A percentile compares a stretch with the other conserved stretches of the same genome.
phyloP scores from a whole-genome alignment of 495 filamentous ascomycete genomes.

The Hypoxylon lienhwacheense region DNA sequence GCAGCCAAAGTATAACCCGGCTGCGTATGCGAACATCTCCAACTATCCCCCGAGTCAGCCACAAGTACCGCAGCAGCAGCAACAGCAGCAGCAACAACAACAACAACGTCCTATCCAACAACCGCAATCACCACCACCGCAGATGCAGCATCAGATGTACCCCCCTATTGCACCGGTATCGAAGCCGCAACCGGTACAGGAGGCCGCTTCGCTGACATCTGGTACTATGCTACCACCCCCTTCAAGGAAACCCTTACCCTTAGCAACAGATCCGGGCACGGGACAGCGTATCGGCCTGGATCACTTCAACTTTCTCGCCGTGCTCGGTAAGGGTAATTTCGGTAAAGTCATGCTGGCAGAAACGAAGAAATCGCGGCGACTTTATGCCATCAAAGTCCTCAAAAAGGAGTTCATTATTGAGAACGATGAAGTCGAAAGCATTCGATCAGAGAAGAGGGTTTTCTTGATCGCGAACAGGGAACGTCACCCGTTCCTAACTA shows the following conservation, averaged over 20 bases:
- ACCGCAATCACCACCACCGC: slow-evolving; percentile 45
- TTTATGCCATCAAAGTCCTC: slow-evolving; percentile 98
- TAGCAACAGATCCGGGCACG: slow-evolving; percentile 63
- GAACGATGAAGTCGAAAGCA: slow-evolving; percentile 99
- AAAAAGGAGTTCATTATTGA: slow-evolving; percentile 99
- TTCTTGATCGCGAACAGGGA: slow-evolving; percentile 98
- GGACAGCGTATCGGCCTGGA: slow-evolving; percentile 88
- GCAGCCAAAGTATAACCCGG: slow-evolving; percentile 71
- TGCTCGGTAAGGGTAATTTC: slow-evolving; percentile 98
- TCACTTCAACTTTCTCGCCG: slow-evolving; percentile 99
- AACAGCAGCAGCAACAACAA: slow-evolving; percentile 35
- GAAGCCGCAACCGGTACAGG: slow-evolving; percentile 46
- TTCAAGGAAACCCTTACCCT: slow-evolving; percentile 56
- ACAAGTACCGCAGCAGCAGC: slow-evolving; percentile 36
- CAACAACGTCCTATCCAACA: slow-evolving; percentile 40
- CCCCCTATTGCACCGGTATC: slow-evolving; percentile 30
- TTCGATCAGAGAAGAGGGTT: slow-evolving; percentile 94
- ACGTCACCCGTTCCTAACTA: slow-evolving; percentile 93
- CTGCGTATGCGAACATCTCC: slow-evolving; percentile 67
- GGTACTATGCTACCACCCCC: slow-evolving; percentile 41
- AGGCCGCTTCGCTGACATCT: slow-evolving; percentile 41
- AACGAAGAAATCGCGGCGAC: slow-evolving; percentile 84
- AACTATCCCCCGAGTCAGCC: slow-evolving; percentile 48
- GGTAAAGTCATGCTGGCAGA: slow-evolving; percentile 99
- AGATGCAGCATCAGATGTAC: slow-evolving; percentile 33